Evolutionary conservation across 208 protist genomes (phyloP), one percentile per base, ranked within the genome.

Genomic region (Leishmania gerbilli): DNA sequence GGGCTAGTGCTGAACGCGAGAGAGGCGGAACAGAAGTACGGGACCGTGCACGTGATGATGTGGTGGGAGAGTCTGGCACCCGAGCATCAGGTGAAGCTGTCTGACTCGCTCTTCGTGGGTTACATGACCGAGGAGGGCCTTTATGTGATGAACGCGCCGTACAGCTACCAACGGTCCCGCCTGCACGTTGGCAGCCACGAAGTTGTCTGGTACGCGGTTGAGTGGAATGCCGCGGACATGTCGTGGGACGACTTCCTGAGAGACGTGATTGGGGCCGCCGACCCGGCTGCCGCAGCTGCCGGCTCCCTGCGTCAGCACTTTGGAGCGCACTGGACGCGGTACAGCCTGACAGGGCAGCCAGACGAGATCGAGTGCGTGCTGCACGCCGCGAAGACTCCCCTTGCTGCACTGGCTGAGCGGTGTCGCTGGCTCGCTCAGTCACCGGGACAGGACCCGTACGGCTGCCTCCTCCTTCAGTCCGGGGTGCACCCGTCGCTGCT

Each of bases 81-180:
- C 15, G 53, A 51, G 58, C 87, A 80, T 58, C 95, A 94, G 79
- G 88, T 89, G 37, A 91, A 87, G 58, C 85, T 98, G 21, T 93
- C 90, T 15, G 78, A 88, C 17, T 64, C 79, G 53, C 87, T 98
- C 55, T 97, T 95, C 69, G 77, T 95, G 51, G 92, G 87, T 37
- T 92, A 91, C 78, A 79, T 96, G 53, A 87, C 84, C 24, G 71
- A 71, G 17, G 90, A 95, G 53, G 94, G 91, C 47, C 64, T 96
- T n/a, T 97, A 93, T 80, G 92, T 97, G 51, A 77, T 96, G 71
- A 97, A 97, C 78, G 89, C 91, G 27, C 94, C 92, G 67, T 96
- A 96, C 84, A 86, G 87, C 62, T 94, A 91, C 79, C 79, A 85
- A 27, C 89, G 87, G 40, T 80, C 94, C 11, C 87, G 89, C 47